Conservation (phyloP, 768 basidiomycete species). For the Leucosporidium yakuticum region DNA sequence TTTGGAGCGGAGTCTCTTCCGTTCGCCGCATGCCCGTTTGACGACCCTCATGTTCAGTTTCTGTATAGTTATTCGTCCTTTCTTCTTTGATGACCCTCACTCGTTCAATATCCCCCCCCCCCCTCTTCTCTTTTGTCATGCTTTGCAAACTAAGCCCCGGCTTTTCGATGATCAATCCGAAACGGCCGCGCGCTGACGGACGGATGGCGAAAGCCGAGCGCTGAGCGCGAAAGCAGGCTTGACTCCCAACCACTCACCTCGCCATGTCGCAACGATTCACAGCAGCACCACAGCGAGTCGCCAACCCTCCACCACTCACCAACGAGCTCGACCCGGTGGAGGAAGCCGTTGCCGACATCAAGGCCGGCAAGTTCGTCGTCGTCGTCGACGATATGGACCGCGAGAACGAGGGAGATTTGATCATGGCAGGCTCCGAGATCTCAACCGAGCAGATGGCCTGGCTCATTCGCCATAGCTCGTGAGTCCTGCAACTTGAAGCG, state of each 20-base stretch:
- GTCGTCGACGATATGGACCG: slow-evolving; percentile 95
- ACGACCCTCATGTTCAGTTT: background rate
- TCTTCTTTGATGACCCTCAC: background rate
- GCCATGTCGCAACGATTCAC: no score
- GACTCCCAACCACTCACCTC: no score
- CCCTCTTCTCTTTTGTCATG: no score
- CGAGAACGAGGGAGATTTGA: slow-evolving; percentile 96
- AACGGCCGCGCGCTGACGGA: no score
- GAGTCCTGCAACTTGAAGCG: slow-evolving; percentile 34
- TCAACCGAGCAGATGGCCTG: slow-evolving; percentile 93
- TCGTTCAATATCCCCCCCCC: no score
- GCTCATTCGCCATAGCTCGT: slow-evolving; percentile 97
- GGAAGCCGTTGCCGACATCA: slow-evolving; percentile 69
- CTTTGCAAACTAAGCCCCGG: no score
- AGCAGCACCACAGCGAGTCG: no score
- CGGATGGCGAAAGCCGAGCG: no score
- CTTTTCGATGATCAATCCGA: no score
- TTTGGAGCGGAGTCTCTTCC: slow-evolving; percentile 22
- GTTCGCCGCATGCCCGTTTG: slow-evolving; percentile 17
- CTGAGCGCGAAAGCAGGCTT: no score
- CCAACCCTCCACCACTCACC: no score
- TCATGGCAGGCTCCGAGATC: slow-evolving; percentile 66
- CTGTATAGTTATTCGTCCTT: background rate
- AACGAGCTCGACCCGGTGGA: slow-evolving; percentile 66
- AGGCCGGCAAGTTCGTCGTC: slow-evolving; percentile 79